A percentile compares a stretch with the other conserved stretches of the same genome.
Conservation (phyloP, 805 yeast genomes). For the Ogataea degrootiae region DNA sequence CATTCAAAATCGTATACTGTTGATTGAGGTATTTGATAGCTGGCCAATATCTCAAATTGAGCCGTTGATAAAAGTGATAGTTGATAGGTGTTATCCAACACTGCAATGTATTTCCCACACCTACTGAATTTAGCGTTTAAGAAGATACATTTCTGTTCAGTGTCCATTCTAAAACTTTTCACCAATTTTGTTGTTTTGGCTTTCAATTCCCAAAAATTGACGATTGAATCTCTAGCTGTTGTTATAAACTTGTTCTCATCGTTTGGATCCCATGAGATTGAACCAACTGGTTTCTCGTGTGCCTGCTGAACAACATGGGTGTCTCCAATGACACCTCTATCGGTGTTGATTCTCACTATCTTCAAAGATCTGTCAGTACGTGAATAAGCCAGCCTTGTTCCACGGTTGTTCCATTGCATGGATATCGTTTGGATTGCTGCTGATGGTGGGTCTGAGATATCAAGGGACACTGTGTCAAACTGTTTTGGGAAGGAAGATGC, state of each 20-base stretch:
- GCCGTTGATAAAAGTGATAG: conserved; percentile 27
- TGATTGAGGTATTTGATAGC: conserved; percentile 14
- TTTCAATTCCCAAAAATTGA: conserved; percentile 40
- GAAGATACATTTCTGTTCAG: conserved; percentile 5
- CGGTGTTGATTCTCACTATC: conserved; percentile 31
- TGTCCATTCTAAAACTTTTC: conserved; percentile 5
- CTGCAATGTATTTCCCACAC: conserved; percentile 37
- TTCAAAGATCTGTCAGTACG: conserved; percentile 40
- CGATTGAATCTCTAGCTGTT: conserved; percentile 38
- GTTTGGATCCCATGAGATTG: conserved; percentile 42
- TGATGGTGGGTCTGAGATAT: conserved; percentile 5
- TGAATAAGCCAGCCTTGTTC: conserved; percentile 37
- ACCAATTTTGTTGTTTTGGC: conserved; percentile 26
- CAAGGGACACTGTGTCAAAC: conserved; percentile 12
- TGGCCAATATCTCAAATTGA: conserved; percentile 26
- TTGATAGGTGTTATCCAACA: conserved; percentile 32
- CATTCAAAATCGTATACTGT: conserved; percentile 39
- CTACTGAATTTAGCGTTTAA: conserved; percentile 31
- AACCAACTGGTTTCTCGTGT: conserved; percentile 37
- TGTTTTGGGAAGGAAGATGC: conserved; percentile 4
- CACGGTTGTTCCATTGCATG: conserved; percentile 37
- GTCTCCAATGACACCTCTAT: conserved; percentile 28
- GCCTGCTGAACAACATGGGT: conserved; percentile 34
- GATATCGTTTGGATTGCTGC: conserved; percentile 31
- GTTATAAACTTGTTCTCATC: conserved; percentile 39